Evolutionary conservation across 2,329 filamentous ascomycete genomes (phyloP).

Genomic region (Incumbomyces lentus): DNA sequence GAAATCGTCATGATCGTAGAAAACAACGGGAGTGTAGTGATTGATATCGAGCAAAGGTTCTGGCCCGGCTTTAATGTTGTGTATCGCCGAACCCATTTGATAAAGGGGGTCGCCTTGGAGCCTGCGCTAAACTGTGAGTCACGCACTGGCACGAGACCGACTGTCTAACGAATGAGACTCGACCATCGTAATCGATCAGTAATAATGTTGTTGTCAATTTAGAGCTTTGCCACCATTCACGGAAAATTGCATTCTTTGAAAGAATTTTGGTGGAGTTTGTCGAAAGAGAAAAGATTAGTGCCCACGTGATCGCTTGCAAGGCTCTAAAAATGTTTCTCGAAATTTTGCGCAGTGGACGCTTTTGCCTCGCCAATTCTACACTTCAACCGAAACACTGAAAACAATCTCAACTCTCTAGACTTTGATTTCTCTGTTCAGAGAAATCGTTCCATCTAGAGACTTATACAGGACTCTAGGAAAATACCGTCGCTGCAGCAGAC

Average conservation of each 20-base stretch:
- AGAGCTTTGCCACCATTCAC: too few species aligned
- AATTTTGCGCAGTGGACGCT: background rate
- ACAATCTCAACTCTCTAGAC: slow-evolving; percentile 9
- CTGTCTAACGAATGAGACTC: too few species aligned
- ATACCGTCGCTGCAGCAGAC: slow-evolving; percentile 13
- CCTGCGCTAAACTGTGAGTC: background rate
- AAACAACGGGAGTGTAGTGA: background rate
- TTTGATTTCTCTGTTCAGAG: slow-evolving; percentile 19
- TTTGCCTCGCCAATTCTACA: slow-evolving; percentile 6
- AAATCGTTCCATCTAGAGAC: slow-evolving; percentile 13
- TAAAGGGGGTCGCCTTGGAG: background rate
- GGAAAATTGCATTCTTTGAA: too few species aligned
- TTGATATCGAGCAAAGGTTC: background rate
- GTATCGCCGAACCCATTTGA: slow-evolving; percentile 5
- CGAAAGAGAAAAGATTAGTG: too few species aligned
- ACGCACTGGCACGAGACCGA: background rate
- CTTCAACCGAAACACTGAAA: slow-evolving; percentile 8
- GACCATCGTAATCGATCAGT: too few species aligned
- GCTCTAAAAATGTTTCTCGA: background rate
- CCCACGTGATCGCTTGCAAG: too few species aligned
- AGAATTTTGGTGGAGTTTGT: too few species aligned
- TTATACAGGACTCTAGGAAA: slow-evolving; percentile 5
- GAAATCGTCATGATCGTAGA: background rate
- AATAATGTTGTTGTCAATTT: too few species aligned
- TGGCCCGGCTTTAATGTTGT: background rate